Evolutionary conservation across 2,329 filamentous ascomycete genomes (phyloP), one percentile per base, ranked within the genome.

Genomic region (Plectosphaerella sp.): DNA sequence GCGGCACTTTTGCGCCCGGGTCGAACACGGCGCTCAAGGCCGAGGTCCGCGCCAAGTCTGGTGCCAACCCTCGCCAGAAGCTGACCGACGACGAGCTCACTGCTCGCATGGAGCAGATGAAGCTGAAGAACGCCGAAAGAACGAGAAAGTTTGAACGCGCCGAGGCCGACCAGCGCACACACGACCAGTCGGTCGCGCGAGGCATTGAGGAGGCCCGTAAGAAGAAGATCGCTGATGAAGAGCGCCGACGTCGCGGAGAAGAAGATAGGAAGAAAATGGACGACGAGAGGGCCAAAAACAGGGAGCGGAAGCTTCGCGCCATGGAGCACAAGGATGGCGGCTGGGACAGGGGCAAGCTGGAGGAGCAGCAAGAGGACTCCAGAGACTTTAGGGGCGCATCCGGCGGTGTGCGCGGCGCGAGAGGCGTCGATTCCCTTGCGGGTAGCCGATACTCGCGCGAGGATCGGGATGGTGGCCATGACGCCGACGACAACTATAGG

Each of bases 41-140:
- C 6, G 67, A 72, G 45, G 61, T 69, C 9, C 79, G 81, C 10
- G 62, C 79, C 10, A 68, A 71, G 50, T 83, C 79, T 2, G 81
- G 81, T 53, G 77, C 74, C 12, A 83, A 83, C 67, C 80, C 81
- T 22, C 78, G 80, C 11, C 76, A 77, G 22, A 84, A 84, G 66
- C 74, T 83, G 25, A 84, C 81, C 0, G 80, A 86, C 0, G 67
- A 70, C 1, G 78, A 86, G 65, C 74, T 86, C 4, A 72, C 79
- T 0, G 76, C 71, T 54, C 83, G 83, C 62, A 82, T 86, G 76
- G 78, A 79, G 59, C 70, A 79, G 62, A 84, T 83, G 77, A 80
- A 81, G 52, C 72, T 85, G 9, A 63, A 82, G 1, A 73, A 75
- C 0, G 79, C 77, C 0, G 82, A 85, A 63, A 82, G 80, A 67